Evolutionary conservation across 2,329 filamentous ascomycete species (phyloP).

Genomic region (Paracamarosporium sp.): DNA sequence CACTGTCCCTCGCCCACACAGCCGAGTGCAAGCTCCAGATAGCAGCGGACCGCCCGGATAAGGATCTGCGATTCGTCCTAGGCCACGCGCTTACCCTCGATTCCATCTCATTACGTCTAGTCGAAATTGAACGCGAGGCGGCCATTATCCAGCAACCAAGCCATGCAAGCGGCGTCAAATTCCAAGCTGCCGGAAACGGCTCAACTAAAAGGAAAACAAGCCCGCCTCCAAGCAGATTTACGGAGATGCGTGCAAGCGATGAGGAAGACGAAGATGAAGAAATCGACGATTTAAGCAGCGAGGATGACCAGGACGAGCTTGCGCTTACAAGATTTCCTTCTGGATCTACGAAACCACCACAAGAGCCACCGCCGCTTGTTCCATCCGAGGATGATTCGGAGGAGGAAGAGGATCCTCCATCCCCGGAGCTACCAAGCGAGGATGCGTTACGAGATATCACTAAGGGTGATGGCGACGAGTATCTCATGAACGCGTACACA

Average conservation of each 20-base stretch:
- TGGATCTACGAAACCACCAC: neutral
- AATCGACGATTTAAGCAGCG: neutral
- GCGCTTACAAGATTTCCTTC: neutral
- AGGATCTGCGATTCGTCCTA: neutral
- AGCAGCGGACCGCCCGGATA: neutral
- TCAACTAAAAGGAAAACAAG: neutral
- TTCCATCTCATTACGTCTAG: neutral
- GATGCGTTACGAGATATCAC: neutral
- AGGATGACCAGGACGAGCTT: slow-evolving; percentile 3
- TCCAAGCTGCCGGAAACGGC: neutral
- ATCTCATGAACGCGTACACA: neutral
- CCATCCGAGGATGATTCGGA: neutral
- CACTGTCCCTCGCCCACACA: slow-evolving; percentile 1
- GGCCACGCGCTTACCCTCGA: slow-evolving; percentile 1
- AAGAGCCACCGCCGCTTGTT: neutral
- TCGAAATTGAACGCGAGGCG: neutral
- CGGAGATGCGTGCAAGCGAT: neutral
- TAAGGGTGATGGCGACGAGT: neutral
- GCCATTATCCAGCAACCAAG: neutral
- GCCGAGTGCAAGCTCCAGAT: slow-evolving; percentile 1
- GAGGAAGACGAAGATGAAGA: slow-evolving; percentile 1
- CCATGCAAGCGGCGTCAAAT: neutral
- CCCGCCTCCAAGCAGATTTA: neutral
- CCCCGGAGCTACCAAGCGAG: neutral
- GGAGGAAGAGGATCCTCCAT: neutral